These are phyloP conservation scores for Aspergillus coremiiformis DNA, from an alignment of 495 filamentous ascomycete species.

Conservation along the genomic window DNA sequence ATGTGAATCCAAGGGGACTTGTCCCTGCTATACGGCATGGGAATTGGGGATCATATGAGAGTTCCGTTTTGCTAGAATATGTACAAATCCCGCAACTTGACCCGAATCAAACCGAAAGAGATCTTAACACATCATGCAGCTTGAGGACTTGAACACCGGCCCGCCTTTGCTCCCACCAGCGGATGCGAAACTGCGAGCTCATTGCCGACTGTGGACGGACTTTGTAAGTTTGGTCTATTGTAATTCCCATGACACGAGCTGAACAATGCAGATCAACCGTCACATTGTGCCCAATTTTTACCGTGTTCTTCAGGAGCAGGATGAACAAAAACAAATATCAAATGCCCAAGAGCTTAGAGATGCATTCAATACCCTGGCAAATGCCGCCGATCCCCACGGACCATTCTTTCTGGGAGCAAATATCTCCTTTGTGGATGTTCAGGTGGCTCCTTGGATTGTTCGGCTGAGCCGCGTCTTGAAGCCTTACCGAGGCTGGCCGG, in stretches of 20 bases:
- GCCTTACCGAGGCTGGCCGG: constrained; percentile 74
- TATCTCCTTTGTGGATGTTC: constrained; percentile 75
- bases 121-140: constrained; percentile 30
- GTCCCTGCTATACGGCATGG: constrained; percentile 79
- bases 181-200: constrained; percentile 63
- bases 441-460: constrained; percentile 82
- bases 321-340: constrained; percentile 54
- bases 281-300: constrained; percentile 80
- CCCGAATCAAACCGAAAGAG: neutral
- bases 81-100: constrained; percentile 31
- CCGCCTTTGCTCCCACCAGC: constrained; percentile 56
- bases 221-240: constrained; percentile 50
- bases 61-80: constrained; percentile 85
- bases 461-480: constrained; percentile 66
- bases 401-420: constrained; percentile 75
- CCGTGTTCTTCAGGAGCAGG: constrained; percentile 63
- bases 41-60: constrained; percentile 84
- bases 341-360: constrained; percentile 57
- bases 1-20: constrained; percentile 81
- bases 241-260: constrained; percentile 1
- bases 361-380: constrained; percentile 66
- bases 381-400: constrained; percentile 60
- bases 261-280: constrained; percentile 61
- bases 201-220: constrained; percentile 79
- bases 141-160: constrained; percentile 68